phyloP scores from a whole-genome alignment of 2,329 filamentous ascomycete genomes.

The Xylariales sp. region DNA sequence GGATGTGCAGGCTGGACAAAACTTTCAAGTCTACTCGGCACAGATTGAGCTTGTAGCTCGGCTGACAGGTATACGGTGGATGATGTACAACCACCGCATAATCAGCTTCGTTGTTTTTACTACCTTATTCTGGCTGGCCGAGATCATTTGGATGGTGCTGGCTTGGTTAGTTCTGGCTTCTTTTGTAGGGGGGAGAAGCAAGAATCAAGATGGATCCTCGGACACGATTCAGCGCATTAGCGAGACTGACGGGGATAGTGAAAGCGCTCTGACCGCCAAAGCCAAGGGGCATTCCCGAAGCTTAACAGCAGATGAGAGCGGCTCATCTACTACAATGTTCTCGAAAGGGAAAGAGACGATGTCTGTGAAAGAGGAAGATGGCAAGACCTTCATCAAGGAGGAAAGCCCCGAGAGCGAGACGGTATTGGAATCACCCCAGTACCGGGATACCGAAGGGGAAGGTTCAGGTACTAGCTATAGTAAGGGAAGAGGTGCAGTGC shows the following conservation, averaged over 20 bases:
- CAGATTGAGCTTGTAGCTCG: conserved; percentile 67
- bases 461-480: conserved; percentile 2
- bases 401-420: conserved; percentile 7
- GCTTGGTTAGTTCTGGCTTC: conserved; percentile 56
- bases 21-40: conserved; percentile 72
- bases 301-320: too few relatives aligned
- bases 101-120: conserved; percentile 66
- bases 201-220: conserved; percentile 17
- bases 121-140: conserved; percentile 69
- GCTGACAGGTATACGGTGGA: conserved; percentile 71
- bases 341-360: background rate
- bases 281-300: too few relatives aligned
- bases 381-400: conserved; percentile 3
- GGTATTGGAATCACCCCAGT: background rate
- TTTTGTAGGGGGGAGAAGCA: conserved; percentile 24
- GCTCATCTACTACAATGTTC: too few relatives aligned
- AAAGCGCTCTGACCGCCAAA: too few relatives aligned
- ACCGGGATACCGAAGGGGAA: conserved; percentile 1
- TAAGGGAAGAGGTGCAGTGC: background rate
- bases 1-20: conserved; percentile 65
- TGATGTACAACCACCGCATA: conserved; percentile 83
- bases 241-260: too few relatives aligned
- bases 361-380: conserved; percentile 3
- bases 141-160: conserved; percentile 61
- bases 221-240: too few relatives aligned